phyloP scores from a whole-genome alignment of 2,329 filamentous ascomycete genomes.

The Diaporthe aspalathi region DNA sequence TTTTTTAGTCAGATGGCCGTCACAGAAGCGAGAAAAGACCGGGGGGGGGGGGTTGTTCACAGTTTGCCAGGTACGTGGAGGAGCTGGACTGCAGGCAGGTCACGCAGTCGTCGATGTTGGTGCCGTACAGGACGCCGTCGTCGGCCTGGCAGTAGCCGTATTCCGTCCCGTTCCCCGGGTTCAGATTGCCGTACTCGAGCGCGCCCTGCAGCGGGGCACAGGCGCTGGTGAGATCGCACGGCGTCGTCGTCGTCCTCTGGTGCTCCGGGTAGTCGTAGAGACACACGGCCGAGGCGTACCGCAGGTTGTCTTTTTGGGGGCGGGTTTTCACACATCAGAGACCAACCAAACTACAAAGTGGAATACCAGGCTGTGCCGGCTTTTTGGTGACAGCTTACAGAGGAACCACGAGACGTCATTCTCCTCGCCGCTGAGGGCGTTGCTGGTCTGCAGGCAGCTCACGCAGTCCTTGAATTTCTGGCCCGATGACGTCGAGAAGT shows the following conservation, averaged over 20 bases:
- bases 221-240: constrained; percentile 55
- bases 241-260: constrained; percentile 49
- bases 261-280: constrained; percentile 53
- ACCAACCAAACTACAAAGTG: not conserved
- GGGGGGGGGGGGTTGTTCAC: constrained; percentile 53
- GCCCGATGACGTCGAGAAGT: constrained; percentile 50
- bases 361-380: too few relatives aligned
- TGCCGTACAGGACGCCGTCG: constrained; percentile 47
- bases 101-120: constrained; percentile 52
- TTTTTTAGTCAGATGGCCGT: constrained; percentile 37
- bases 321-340: constrained; percentile 39
- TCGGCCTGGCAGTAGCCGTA: constrained; percentile 61
- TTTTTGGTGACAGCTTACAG: constrained; percentile 57
- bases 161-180: constrained; percentile 48
- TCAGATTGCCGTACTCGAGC: constrained; percentile 50
- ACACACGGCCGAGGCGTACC: constrained; percentile 61
- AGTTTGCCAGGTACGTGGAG: constrained; percentile 58
- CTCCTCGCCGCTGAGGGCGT: constrained; percentile 52
- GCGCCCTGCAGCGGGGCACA: constrained; percentile 55
- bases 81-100: constrained; percentile 56
- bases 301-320: constrained; percentile 60
- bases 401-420: constrained; percentile 59
- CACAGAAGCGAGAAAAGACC: not conserved
- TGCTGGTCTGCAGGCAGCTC: constrained; percentile 59
- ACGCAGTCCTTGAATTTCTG: constrained; percentile 61